Conservation (phyloP, 1,139 yeast genomes). For the Scheffersomyces quercinus region DNA sequence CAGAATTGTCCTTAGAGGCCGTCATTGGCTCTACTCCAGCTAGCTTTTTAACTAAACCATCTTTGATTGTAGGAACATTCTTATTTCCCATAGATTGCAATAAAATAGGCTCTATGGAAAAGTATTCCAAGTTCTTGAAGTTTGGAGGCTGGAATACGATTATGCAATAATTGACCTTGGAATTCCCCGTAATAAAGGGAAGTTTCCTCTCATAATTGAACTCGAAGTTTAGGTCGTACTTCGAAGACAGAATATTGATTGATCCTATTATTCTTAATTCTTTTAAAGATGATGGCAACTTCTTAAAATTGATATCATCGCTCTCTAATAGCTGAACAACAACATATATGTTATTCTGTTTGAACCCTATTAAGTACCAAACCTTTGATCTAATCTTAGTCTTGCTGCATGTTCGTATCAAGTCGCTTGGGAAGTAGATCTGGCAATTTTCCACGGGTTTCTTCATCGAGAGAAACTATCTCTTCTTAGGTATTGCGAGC, state of each 20-base stretch:
- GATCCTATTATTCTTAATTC: conserved; percentile 23
- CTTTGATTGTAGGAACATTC: conserved; percentile 2
- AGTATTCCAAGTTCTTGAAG: conserved; percentile 73
- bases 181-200: conserved; percentile 3
- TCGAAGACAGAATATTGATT: conserved; percentile 9
- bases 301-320: conserved; percentile 2
- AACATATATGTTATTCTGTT: conserved; percentile 23
- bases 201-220: conserved; percentile 2
- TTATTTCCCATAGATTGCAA: conserved; percentile 50
- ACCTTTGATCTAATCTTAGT: conserved; percentile 1
- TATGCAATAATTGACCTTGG: conserved; percentile 28
- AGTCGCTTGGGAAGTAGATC: conserved; percentile 39
- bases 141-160: conserved; percentile 75
- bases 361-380: conserved; percentile 28
- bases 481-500: conserved; percentile 44
- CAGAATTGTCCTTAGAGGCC: conserved; percentile 2
- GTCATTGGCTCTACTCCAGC: conserved; percentile 10
- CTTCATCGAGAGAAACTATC: conserved; percentile 35
- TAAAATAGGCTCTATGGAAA: conserved; percentile 70
- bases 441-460: conserved; percentile 23
- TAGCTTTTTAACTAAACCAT: conserved; percentile 7
- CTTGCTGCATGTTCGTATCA: conserved; percentile 13
- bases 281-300: conserved; percentile 11
- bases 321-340: conserved; percentile 21
- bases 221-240: conserved; percentile 9